Percentiles rank a stretch among this genome's conserved stretches.
phyloP scores from a whole-genome alignment of 2,329 filamentous ascomycete genomes.

The Chalaropsis thielavioides region DNA sequence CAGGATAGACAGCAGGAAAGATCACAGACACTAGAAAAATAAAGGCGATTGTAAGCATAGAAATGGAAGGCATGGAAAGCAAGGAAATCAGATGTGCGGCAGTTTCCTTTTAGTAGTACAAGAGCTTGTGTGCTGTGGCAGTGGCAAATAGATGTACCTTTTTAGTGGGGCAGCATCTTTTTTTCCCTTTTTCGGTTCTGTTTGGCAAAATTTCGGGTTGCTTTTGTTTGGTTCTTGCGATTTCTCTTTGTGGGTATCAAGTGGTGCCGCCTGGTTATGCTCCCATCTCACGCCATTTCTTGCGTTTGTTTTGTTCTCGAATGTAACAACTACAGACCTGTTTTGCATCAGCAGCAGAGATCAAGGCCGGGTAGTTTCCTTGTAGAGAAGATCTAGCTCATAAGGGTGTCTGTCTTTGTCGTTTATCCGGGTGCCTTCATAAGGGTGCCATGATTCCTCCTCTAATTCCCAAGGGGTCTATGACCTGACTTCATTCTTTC shows the following conservation, averaged over 20 bases:
- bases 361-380: neutral
- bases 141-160: neutral
- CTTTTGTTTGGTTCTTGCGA: neutral
- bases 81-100: neutral
- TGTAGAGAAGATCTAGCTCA: neutral
- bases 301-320: slow-evolving; percentile 4
- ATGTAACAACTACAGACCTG: neutral
- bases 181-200: neutral
- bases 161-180: neutral
- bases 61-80: neutral
- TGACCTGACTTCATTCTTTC: neutral
- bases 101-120: neutral
- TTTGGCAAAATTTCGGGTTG: neutral
- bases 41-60: neutral
- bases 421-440: neutral
- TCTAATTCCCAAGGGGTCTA: neutral
- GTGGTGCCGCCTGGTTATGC: neutral
- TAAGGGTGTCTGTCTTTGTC: neutral
- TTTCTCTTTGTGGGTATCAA: neutral
- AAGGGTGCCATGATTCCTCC: neutral
- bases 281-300: slow-evolving; percentile 4
- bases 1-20: neutral
- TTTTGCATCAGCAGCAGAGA: neutral
- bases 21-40: neutral
- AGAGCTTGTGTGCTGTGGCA: neutral